A percentile compares a stretch with the other conserved stretches of the same genome.
Evolutionary conservation across 768 basidiomycete species (phyloP).

Genomic region (Auricularia heimuer): DNA sequence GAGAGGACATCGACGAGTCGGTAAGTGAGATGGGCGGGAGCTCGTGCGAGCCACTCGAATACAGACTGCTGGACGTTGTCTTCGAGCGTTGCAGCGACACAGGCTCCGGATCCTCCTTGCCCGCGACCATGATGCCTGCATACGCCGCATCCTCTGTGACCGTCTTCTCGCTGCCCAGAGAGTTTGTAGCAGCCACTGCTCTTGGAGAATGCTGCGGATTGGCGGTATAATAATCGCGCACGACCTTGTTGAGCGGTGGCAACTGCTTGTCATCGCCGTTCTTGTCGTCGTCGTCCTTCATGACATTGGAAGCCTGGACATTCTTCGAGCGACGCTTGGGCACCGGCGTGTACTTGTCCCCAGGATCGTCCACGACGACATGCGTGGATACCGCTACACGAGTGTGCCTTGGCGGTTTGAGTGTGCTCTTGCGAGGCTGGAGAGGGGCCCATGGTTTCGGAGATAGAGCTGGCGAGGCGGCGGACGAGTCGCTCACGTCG

Average conservation of each 20-base stretch:
- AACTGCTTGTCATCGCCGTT: not conserved
- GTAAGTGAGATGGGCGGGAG: not conserved
- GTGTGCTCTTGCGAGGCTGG: not conserved
- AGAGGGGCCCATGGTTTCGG: not conserved
- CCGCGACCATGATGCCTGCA: not conserved
- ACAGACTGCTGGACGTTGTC: not conserved
- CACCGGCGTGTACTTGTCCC: not conserved
- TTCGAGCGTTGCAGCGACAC: not conserved
- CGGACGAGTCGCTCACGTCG: not conserved
- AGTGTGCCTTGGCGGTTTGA: not conserved
- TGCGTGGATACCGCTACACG: not conserved
- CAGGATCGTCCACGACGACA: too few relatives aligned
- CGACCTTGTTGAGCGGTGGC: not conserved
- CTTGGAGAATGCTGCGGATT: not conserved
- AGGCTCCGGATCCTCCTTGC: not conserved
- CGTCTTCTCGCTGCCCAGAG: too few relatives aligned
- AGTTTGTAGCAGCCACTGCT: too few relatives aligned
- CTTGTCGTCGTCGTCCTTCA: not conserved
- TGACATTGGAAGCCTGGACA: not conserved
- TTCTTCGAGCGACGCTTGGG: not conserved
- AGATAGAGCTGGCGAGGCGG: not conserved
- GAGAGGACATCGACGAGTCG: not conserved
- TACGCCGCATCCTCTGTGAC: not conserved
- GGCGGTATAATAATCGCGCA: not conserved
- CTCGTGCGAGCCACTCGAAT: not conserved